Conservation (phyloP, 371 early-diverging fungal genomes). For the Synchytrium microbalum region DNA sequence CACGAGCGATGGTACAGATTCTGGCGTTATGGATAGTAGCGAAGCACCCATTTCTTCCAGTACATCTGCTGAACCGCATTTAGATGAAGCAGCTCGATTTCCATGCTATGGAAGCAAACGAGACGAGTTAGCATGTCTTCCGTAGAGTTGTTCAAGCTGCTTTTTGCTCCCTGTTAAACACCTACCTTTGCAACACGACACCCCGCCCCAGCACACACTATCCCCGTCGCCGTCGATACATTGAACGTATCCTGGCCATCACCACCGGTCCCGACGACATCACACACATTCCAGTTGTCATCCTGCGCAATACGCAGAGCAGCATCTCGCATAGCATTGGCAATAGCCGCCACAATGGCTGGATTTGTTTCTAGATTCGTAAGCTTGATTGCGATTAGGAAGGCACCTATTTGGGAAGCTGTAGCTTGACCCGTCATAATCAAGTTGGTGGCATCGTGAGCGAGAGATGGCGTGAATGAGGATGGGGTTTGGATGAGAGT, state of each 20-base stretch:
- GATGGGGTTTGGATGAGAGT: background rate
- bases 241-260: constrained; percentile 96
- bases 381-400: constrained; percentile 65
- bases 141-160: background rate
- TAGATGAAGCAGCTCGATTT: constrained; percentile 87
- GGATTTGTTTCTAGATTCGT: constrained; percentile 67
- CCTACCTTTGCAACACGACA: constrained; percentile 82
- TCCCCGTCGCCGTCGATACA: constrained; percentile 84
- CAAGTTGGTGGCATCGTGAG: background rate
- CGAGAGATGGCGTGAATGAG: background rate
- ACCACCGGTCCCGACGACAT: constrained; percentile 98
- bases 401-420: constrained; percentile 78
- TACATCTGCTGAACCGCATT: constrained; percentile 90
- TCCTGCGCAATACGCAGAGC: constrained; percentile 13
- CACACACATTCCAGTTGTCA: constrained; percentile 41
- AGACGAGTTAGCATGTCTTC: background rate
- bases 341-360: constrained; percentile 62
- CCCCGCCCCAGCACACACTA: constrained; percentile 93
- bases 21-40: constrained; percentile 57
- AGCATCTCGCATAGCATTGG: constrained; percentile 28
- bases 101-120: constrained; percentile 60
- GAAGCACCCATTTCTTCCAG: constrained; percentile 77
- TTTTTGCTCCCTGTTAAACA: too few species aligned
- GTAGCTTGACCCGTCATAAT: constrained; percentile 23
- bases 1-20: constrained; percentile 55